Conservation (phyloP, 2,329 filamentous ascomycete species). For the Alternaria sp. region DNA sequence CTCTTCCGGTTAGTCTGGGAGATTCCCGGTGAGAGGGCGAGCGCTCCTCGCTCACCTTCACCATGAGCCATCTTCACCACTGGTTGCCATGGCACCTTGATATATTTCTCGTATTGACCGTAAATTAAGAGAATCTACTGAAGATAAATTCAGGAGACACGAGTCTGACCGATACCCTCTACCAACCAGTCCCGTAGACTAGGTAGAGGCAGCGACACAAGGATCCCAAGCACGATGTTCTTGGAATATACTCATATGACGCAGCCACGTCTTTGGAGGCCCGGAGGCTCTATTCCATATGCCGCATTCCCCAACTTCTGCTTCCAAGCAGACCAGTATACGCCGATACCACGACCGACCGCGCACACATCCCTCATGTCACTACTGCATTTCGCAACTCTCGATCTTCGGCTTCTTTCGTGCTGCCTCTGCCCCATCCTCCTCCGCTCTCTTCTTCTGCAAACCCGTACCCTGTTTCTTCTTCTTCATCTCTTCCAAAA, state of each 20-base stretch:
- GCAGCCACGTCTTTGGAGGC: neutral
- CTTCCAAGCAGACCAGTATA: no score
- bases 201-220: neutral
- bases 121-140: neutral
- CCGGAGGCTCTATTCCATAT: accelerated
- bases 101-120: neutral
- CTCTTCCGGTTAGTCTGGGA: neutral
- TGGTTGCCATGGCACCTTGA: neutral
- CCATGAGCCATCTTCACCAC: neutral
- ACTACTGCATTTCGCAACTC: no score
- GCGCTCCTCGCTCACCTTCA: neutral
- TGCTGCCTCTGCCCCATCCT: no score
- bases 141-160: accelerated
- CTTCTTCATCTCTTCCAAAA: neutral
- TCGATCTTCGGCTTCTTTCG: no score
- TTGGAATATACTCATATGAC: accelerated
- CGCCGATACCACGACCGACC: no score
- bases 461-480: no score
- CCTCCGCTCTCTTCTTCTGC: no score
- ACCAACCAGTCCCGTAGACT: neutral
- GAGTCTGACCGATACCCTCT: neutral
- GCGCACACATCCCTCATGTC: no score
- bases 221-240: accelerated
- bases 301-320: no score
- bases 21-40: neutral